Base-by-base conservation (phyloP, 208 protist species). In the Trypanosoma melophagium region DNA sequence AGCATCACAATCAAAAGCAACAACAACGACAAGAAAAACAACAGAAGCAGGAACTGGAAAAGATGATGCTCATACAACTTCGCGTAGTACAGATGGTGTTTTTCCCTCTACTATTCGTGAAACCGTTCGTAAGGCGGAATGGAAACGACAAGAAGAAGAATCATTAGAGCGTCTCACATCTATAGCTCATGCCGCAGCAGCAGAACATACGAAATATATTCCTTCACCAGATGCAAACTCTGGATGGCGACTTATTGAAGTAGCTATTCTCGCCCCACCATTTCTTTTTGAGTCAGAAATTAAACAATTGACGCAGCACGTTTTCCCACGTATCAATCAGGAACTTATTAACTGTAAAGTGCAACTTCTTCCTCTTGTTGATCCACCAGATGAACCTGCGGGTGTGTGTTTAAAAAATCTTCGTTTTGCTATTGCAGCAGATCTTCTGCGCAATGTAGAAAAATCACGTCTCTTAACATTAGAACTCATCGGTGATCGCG, bases 261-360 rank as follows among this genome's bases (percentile, higher is more conserved):
- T 96, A 9, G 78, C 90, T 0, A 86, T 96, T 64, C 75, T 93
- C 3, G 83, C 83, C 49, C 83, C 87, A n/a, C 82, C 80, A 5
- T 71, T 75, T 49, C 74, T 96, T 9, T 96, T 96, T 61, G 74
- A 84, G n/a, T 91, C 81, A 0, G 90, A 96, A 62, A 45, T 90
- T 8, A 54, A 76, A 19, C 45, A 89, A 16, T 76, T 96, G 12
- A 44, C 82, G 25, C 28, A 69, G 8, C 38, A 77, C 4, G 79
- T 96, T 13, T 92, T 96, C 51, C 90, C 83, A 1, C 65, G 68
- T 17, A 64, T 96, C 7, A 96, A 96, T 70, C 47, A 74, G 7
- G 78, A 90, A 64, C 74, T 93, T 41, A 51, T 78, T 7, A 9
- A 55, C 0, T 60, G 74, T 24, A 71, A 71, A 1, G 42, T 92